These are phyloP conservation scores for Tuber indicum DNA, from an alignment of 495 filamentous ascomycete species.

Conservation along the genomic window DNA sequence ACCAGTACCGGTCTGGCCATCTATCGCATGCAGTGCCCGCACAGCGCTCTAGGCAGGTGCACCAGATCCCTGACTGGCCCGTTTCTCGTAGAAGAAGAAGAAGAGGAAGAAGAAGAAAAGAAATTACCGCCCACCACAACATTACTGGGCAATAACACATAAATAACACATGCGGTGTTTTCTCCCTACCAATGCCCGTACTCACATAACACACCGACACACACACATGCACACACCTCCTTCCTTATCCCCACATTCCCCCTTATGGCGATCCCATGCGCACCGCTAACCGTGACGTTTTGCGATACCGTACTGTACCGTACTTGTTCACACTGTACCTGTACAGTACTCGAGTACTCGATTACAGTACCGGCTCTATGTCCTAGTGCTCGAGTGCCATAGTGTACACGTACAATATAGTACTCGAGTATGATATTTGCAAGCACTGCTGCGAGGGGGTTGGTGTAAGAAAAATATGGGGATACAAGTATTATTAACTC, in stretches of 20 bases:
- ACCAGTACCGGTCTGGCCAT: background rate
- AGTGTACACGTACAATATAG: too few relatives aligned
- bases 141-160: background rate
- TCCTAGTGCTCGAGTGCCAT: too few relatives aligned
- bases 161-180: conserved; percentile 6
- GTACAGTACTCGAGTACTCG: too few relatives aligned
- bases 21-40: background rate
- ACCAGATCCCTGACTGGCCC: background rate
- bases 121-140: background rate
- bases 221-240: background rate
- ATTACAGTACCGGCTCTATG: background rate
- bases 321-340: too few relatives aligned
- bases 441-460: too few relatives aligned
- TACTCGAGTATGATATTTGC: too few relatives aligned
- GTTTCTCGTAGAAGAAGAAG: background rate
- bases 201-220: background rate
- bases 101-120: background rate
- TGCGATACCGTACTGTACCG: background rate
- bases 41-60: background rate
- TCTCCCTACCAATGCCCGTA: background rate
- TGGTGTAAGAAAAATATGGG: background rate
- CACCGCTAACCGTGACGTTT: background rate
- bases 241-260: conserved; percentile 2
- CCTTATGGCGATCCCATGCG: background rate
- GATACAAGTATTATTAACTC: background rate